Conservation (phyloP, 1,284 basidiomycete species). For the Boletus mariae region DNA sequence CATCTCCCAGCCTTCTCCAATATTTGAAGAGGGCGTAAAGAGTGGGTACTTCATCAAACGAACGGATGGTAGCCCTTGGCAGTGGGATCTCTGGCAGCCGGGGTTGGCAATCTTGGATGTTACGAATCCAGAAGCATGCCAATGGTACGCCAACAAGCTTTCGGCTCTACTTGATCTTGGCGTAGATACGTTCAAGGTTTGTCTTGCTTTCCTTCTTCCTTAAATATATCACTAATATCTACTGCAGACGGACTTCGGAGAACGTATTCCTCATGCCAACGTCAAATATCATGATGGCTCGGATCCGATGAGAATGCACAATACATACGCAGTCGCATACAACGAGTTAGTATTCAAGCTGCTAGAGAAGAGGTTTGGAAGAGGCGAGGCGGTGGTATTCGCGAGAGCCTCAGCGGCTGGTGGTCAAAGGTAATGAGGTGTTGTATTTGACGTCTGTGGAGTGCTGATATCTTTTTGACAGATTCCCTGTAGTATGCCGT, state of each 20-base stretch:
- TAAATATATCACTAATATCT: not conserved
- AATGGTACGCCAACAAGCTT: slow-evolving; percentile 66
- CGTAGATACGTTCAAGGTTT: slow-evolving; percentile 68
- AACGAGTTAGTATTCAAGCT: slow-evolving; percentile 68
- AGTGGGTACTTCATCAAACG: slow-evolving; percentile 70
- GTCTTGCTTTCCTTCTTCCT: not conserved
- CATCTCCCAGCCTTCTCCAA: slow-evolving; percentile 63
- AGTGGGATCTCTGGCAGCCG: slow-evolving; percentile 76
- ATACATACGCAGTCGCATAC: slow-evolving; percentile 63
- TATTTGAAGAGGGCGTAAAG: slow-evolving; percentile 66
- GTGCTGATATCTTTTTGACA: slow-evolving; percentile 6
- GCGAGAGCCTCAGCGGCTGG: slow-evolving; percentile 64
- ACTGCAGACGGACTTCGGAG: slow-evolving; percentile 65
- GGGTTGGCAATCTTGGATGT: slow-evolving; percentile 67
- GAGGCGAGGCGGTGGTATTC: slow-evolving; percentile 66
- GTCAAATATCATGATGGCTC: slow-evolving; percentile 67
- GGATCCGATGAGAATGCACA: slow-evolving; percentile 65
- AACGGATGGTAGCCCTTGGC: slow-evolving; percentile 68
- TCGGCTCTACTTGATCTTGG: slow-evolving; percentile 62
- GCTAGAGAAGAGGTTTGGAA: slow-evolving; percentile 56
- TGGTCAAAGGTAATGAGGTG: slow-evolving; percentile 52
- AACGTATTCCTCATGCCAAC: slow-evolving; percentile 59
- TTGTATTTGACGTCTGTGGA: slow-evolving; percentile 2
- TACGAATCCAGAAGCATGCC: slow-evolving; percentile 65
- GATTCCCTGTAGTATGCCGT: slow-evolving; percentile 17